These are phyloP conservation scores for Boletus rubescentipes DNA, from an alignment of 768 basidiomycete genomes.

Conservation along the genomic window DNA sequence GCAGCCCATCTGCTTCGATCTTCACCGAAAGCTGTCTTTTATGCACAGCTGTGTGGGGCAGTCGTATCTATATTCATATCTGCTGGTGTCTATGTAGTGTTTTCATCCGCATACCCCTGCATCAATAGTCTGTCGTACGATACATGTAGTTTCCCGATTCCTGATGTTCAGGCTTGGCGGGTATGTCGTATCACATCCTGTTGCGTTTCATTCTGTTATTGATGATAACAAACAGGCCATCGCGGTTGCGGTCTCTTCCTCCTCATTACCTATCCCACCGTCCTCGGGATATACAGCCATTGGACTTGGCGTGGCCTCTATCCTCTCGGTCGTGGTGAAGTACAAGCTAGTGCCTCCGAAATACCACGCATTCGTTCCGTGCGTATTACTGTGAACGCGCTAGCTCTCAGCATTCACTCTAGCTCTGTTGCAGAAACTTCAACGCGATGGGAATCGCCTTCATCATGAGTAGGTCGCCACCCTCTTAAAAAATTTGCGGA, in stretches of 20 bases:
- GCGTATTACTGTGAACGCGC: neutral
- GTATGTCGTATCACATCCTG: neutral
- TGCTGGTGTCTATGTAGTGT: neutral
- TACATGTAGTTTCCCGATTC: slow-evolving; percentile 4
- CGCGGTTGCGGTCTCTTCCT: neutral
- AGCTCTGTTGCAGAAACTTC: neutral
- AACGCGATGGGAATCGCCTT: neutral
- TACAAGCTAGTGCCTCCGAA: slow-evolving; percentile 1
- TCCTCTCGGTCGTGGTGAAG: neutral
- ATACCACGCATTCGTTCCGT: slow-evolving; percentile 5
- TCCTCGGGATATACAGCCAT: neutral
- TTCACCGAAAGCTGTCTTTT: neutral
- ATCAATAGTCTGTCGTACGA: neutral
- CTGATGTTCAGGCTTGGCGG: slow-evolving; percentile 1
- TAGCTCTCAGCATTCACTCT: neutral
- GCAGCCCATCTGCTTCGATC: slow-evolving; percentile 2
- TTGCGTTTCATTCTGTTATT: neutral
- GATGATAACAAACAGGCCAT: neutral
- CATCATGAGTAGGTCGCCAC: neutral
- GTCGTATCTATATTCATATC: slow-evolving; percentile 1
- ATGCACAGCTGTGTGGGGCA: neutral
- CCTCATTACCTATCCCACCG: neutral
- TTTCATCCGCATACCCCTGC: slow-evolving; percentile 3
- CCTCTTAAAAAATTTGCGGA: too few species aligned
- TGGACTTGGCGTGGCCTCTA: neutral